phyloP scores from a whole-genome alignment of 345 rosid species.

The Atalantia buxifolia region DNA sequence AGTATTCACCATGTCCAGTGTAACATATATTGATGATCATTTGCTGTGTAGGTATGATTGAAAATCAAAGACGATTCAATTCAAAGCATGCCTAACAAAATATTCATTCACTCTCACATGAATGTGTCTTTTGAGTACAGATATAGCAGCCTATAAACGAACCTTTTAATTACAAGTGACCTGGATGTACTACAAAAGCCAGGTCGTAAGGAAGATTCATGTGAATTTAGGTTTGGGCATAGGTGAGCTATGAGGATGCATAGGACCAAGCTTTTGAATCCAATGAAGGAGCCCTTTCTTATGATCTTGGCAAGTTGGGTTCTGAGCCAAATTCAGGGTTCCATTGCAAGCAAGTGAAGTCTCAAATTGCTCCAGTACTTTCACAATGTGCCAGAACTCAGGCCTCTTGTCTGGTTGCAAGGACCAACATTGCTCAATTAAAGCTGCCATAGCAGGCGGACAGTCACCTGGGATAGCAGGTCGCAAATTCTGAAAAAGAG shows the following conservation, averaged over 20 bases:
- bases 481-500: conserved; percentile 62
- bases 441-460: conserved; percentile 71
- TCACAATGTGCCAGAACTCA: conserved; percentile 90
- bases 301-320: conserved; percentile 57
- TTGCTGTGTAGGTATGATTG: not conserved
- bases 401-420: conserved; percentile 87
- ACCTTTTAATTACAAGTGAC: conserved; percentile 45
- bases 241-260: conserved; percentile 34
- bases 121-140: conserved; percentile 20
- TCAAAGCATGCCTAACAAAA: conserved; percentile 24
- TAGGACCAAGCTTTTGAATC: conserved; percentile 86
- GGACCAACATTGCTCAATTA: conserved; percentile 95
- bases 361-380: conserved; percentile 76
- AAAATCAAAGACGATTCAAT: not conserved
- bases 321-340: conserved; percentile 46
- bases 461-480: conserved; percentile 72
- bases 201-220: conserved; percentile 32
- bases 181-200: conserved; percentile 34
- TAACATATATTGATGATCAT: not conserved
- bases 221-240: conserved; percentile 64
- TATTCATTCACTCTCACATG: conserved; percentile 22
- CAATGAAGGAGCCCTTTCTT: conserved; percentile 76
- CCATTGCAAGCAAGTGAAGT: conserved; percentile 68
- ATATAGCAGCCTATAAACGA: conserved; percentile 22
- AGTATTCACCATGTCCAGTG: not conserved